phyloP scores from a whole-genome alignment of 169 alveolate genomes.

The Pseudocohnilembus persalinus region DNA sequence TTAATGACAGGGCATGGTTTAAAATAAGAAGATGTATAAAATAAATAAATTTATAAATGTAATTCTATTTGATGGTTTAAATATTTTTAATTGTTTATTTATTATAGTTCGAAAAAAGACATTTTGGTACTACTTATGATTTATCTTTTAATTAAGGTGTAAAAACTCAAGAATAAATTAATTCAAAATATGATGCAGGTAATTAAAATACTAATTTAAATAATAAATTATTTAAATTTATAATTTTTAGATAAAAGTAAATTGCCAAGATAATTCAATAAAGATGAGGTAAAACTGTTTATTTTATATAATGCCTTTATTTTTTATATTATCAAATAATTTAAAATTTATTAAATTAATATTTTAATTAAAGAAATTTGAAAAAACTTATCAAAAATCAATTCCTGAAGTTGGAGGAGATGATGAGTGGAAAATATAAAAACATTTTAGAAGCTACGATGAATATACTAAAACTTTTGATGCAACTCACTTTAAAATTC shows the following conservation, averaged over 20 bases:
- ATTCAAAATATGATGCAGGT: slow-evolving; percentile 42
- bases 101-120: slow-evolving; percentile 34
- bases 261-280: slow-evolving; percentile 20
- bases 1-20: slow-evolving; percentile 43
- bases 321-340: too few species aligned
- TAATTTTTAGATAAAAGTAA: slow-evolving; percentile 1
- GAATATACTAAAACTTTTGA: slow-evolving; percentile 45
- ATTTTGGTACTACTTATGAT: slow-evolving; percentile 45
- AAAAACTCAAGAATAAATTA: slow-evolving; percentile 35
- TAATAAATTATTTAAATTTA: too few species aligned
- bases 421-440: slow-evolving; percentile 12
- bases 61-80: too few species aligned
- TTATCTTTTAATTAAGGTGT: slow-evolving; percentile 33
- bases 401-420: slow-evolving; percentile 27
- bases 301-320: too few species aligned
- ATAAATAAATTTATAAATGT: too few species aligned
- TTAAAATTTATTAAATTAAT: too few species aligned
- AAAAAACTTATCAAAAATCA: slow-evolving; percentile 11
- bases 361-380: too few species aligned
- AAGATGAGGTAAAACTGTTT: background rate
- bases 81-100: too few species aligned
- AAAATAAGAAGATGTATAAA: slow-evolving; percentile 24
- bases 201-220: background rate
- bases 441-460: slow-evolving; percentile 15
- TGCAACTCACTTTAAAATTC: slow-evolving; percentile 39